These are phyloP conservation scores for Epichloe coenophiala DNA, from an alignment of 2,329 filamentous ascomycete genomes.

Conservation along the genomic window DNA sequence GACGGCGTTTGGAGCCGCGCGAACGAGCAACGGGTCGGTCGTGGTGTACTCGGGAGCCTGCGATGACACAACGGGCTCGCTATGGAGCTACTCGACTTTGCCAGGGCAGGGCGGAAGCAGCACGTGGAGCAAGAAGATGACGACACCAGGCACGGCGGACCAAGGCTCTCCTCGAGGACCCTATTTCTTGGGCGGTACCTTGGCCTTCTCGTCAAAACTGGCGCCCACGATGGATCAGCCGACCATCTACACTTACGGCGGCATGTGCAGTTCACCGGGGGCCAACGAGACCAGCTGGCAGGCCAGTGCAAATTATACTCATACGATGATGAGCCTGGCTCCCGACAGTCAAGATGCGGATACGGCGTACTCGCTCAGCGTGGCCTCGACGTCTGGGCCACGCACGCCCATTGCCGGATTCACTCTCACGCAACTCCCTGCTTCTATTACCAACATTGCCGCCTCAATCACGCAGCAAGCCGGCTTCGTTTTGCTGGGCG, in stretches of 20 bases:
- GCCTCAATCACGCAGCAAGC: constrained; percentile 57
- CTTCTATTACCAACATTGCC: constrained; percentile 55
- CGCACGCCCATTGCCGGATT: constrained; percentile 80
- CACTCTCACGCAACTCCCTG: constrained; percentile 59
- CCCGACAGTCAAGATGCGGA: constrained; percentile 23
- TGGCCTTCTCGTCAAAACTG: constrained; percentile 54
- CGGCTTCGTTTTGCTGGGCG: constrained; percentile 70
- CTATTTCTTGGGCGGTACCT: constrained; percentile 38
- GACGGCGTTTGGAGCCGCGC: constrained; percentile 52
- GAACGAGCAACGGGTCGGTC: constrained; percentile 56
- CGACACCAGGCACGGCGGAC: constrained; percentile 10
- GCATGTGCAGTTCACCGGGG: constrained; percentile 61
- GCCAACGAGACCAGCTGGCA: constrained; percentile 43
- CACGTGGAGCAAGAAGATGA: constrained; percentile 18
- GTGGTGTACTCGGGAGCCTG: constrained; percentile 67
- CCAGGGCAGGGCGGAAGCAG: constrained; percentile 14
- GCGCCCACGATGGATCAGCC: constrained; percentile 38
- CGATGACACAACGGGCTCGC: constrained; percentile 32
- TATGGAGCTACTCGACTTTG: constrained; percentile 56
- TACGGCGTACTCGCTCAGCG: constrained; percentile 21
- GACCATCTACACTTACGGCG: constrained; percentile 65
- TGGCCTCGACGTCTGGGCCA: constrained; percentile 37
- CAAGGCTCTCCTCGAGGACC: constrained; percentile 20
- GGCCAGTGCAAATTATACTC: constrained; percentile 61
- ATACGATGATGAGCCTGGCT: constrained; percentile 57